A percentile compares a stretch with the other conserved stretches of the same genome.
phyloP scores from a whole-genome alignment of 176 grass and related monocot genomes.

The Oryza longistaminata region DNA sequence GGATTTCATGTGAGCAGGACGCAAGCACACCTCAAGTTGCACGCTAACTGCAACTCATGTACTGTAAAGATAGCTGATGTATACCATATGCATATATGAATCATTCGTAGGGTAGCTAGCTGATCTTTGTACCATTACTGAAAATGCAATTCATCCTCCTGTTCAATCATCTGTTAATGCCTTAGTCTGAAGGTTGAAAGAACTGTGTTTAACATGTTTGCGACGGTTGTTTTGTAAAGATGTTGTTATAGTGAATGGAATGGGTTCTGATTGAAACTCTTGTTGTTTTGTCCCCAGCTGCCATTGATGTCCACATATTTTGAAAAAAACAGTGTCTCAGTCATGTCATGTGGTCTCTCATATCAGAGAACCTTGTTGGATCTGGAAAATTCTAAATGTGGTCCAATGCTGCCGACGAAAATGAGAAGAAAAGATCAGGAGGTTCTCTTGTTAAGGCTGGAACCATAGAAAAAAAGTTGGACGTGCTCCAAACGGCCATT shows the following conservation, averaged over 20 bases:
- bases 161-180: conserved; percentile 11
- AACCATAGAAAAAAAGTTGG: not conserved
- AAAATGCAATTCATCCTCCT: conserved; percentile 5
- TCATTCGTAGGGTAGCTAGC: conserved; percentile 45
- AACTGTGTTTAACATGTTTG: conserved; percentile 24
- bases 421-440: not conserved
- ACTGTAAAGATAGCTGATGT: conserved; percentile 59
- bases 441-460: not conserved
- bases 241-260: conserved; percentile 37
- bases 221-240: conserved; percentile 33
- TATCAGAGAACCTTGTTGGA: not conserved
- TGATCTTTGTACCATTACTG: conserved; percentile 50
- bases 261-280: not conserved
- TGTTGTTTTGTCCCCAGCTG: not conserved
- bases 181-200: conserved; percentile 1
- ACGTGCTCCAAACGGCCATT: not conserved
- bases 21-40: not conserved
- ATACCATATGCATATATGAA: conserved; percentile 42
- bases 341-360: not conserved
- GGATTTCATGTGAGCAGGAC: conserved; percentile 82
- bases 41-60: conserved; percentile 29
- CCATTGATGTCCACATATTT: not conserved
- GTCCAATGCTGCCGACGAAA: not conserved
- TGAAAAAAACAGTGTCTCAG: not conserved
- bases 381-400: not conserved